A percentile compares a stretch with the other conserved stretches of the same genome.
Conservation (phyloP, 176 grass and related monocot genomes). For the Bromus sterilis region DNA sequence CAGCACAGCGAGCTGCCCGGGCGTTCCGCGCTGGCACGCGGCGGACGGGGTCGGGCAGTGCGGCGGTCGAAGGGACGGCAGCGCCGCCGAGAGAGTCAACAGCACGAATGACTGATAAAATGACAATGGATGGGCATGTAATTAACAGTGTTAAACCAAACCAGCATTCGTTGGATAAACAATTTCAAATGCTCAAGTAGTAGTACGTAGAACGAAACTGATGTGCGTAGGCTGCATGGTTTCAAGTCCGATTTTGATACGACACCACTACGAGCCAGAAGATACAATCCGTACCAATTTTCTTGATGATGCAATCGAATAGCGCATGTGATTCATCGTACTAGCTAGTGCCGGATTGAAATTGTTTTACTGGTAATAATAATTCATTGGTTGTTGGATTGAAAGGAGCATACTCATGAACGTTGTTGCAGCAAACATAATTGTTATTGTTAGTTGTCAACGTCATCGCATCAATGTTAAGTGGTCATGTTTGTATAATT, state of each 20-base stretch:
- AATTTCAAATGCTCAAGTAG: background rate
- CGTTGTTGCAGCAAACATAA: background rate
- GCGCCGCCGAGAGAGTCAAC: background rate
- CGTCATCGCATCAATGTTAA: background rate
- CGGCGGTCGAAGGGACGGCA: conserved; percentile 15
- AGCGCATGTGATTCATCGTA: too few relatives aligned
- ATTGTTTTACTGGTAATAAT: too few relatives aligned
- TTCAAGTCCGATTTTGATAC: background rate
- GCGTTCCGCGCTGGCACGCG: background rate
- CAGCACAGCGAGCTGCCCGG: conserved; percentile 1
- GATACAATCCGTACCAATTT: too few relatives aligned
- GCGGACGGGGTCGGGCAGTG: background rate
- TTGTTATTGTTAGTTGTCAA: background rate
- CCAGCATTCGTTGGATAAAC: background rate
- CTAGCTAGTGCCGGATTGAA: too few relatives aligned
- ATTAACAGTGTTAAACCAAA: background rate
- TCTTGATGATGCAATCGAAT: too few relatives aligned
- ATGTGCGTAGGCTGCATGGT: background rate
- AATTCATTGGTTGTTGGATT: background rate
- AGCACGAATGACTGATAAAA: background rate
- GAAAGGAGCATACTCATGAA: background rate
- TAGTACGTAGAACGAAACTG: background rate
- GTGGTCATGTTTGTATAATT: background rate
- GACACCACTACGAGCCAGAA: background rate
- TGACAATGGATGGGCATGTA: background rate